Base-by-base conservation (phyloP, 108 stramenopile species). In the Fragilariopsis cylindrus region DNA sequence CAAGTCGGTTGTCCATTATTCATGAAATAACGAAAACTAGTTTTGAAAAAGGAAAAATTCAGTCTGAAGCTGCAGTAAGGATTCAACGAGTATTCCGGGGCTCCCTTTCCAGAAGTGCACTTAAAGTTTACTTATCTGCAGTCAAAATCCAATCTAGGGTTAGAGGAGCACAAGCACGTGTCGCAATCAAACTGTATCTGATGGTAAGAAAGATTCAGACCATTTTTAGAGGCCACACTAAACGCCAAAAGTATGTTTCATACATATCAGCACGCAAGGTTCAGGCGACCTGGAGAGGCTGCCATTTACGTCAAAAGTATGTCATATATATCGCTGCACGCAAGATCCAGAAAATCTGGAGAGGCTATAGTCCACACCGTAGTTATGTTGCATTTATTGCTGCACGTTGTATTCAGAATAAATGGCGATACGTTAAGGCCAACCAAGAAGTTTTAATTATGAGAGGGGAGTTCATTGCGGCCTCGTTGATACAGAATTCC, bases 401-500 rank as follows among this genome's bases (percentile, higher is more conserved):
- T 11, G 84, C 84, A 4, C 57, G 70, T 5, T n/a, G 53, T 4
- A 78, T 84, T 16, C 84, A 84, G 60, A 63, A 76, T 4, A 70
- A 46, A 12, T 74, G 68, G 55, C 53, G 84, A 49, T 76, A 56
- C 16, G 43, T 53, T 41, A 66, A 75, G 50, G 76, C 84, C 16
- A 57, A 76, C 41, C 58, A 77, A 9, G 57, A 71, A 7, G 64
- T 73, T 5, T 42, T 65, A 5, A 39, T 71, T 21, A 39, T 78
- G 30, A 43, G 65, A 47, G 47, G 65, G 7, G 78, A 73, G 21
- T 42, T 63, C 48, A 15, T 76, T 57, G 84, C 85, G 2, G 87
- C 89, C 8, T 82, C 79, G 8, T 57, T 74, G 42, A 93, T 93
- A 70, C 89, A 90, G 70, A 73, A 74, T 44, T 56, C 76, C 3